Percentiles rank a stretch among this genome's conserved stretches.
Conservation (phyloP, 2,329 filamentous ascomycete genomes). For the Delphinella strobiligena region DNA sequence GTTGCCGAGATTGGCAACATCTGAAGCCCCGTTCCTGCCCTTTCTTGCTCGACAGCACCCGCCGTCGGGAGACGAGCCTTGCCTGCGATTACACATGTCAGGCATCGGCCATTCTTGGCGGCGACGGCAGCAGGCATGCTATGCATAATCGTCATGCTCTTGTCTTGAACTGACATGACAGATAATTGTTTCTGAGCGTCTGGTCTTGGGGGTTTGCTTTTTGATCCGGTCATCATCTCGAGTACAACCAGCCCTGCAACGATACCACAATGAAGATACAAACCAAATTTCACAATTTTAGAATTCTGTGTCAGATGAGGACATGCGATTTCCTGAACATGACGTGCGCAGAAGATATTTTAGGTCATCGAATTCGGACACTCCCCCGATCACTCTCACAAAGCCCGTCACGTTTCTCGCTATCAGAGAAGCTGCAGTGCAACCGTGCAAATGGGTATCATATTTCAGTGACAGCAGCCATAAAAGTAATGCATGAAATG, state of each 20-base stretch:
- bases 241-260: slow-evolving; percentile 1
- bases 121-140: background rate
- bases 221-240: slow-evolving; percentile 2
- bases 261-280: slow-evolving; percentile 5
- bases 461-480: background rate
- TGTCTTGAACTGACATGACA: background rate
- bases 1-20: slow-evolving; percentile 88
- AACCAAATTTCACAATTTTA: too few species aligned
- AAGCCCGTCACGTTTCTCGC: too few species aligned
- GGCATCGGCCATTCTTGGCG: background rate
- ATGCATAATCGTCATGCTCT: background rate
- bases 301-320: too few species aligned
- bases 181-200: slow-evolving; percentile 4
- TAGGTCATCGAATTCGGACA: too few species aligned
- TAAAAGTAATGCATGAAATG: background rate
- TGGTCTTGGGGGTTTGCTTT: background rate
- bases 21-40: slow-evolving; percentile 37
- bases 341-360: too few species aligned
- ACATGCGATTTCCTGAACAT: too few species aligned
- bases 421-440: too few species aligned
- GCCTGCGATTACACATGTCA: too few species aligned
- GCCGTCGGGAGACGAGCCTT: too few species aligned
- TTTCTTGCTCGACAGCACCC: background rate
- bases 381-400: too few species aligned
- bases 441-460: background rate